phyloP scores from a whole-genome alignment of 2,329 filamentous ascomycete species.

The Sporothrix brasiliensis region DNA sequence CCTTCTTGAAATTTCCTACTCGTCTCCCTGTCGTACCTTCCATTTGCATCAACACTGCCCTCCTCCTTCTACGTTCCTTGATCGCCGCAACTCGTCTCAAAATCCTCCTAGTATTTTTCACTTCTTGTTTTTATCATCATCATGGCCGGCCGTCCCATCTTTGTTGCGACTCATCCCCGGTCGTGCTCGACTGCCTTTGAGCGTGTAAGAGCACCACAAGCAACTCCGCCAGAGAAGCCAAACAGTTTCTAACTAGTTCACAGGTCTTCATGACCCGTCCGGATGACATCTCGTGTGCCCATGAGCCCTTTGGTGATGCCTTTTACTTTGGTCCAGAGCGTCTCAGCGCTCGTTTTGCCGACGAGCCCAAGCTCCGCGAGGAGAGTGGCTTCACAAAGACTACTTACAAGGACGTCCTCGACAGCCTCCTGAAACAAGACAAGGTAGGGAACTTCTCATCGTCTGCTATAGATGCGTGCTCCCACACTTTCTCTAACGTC shows the following conservation, averaged over 20 bases:
- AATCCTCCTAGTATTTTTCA: too few species aligned
- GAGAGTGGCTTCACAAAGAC: constrained; percentile 68
- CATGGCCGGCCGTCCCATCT: constrained; percentile 83
- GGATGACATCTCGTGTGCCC: constrained; percentile 78
- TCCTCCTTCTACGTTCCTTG: background rate
- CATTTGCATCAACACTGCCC: background rate
- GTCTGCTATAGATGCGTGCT: background rate
- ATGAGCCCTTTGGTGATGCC: constrained; percentile 95
- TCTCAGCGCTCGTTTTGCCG: constrained; percentile 74
- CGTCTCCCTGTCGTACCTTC: background rate
- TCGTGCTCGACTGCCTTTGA: constrained; percentile 98
- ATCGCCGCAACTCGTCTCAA: too few species aligned
- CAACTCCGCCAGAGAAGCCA: background rate
- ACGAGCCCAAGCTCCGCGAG: constrained; percentile 60
- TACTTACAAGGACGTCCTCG: constrained; percentile 77
- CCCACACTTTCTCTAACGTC: background rate
- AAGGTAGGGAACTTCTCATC: constrained; percentile 22
- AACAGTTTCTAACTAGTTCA: background rate
- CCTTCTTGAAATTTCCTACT: background rate
- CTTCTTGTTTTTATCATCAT: background rate
- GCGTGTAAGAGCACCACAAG: constrained; percentile 59
- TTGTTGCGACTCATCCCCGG: constrained; percentile 89
- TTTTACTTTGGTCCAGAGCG: constrained; percentile 96
- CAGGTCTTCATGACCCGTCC: constrained; percentile 96
- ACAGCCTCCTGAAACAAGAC: constrained; percentile 70